Conservation (phyloP, 495 filamentous ascomycete genomes). For the Hypoxylon rickii region DNA sequence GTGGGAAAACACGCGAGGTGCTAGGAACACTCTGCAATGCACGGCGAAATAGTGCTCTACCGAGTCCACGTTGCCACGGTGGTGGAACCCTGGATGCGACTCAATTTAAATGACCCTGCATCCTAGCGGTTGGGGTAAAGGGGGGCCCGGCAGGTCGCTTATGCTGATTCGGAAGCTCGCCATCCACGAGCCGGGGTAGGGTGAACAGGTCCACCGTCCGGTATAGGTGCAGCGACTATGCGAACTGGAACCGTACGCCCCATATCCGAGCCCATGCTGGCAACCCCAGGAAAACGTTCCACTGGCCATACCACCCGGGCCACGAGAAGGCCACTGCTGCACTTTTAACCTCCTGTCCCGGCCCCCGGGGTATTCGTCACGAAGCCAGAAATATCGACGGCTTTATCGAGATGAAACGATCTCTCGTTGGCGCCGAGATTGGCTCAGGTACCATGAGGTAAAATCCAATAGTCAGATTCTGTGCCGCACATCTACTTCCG, state of each 20-base stretch:
- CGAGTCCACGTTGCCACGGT: neutral
- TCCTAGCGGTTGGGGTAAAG: conserved; percentile 1
- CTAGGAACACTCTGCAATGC: conserved; percentile 2
- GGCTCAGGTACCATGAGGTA: neutral
- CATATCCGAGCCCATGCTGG: neutral
- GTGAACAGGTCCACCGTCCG: too few species aligned
- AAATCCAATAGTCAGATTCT: neutral
- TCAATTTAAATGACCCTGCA: conserved; percentile 6
- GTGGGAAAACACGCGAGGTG: neutral
- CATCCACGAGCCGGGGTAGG: neutral
- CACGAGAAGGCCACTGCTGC: neutral
- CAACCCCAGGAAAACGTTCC: conserved; percentile 7
- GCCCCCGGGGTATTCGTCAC: neutral
- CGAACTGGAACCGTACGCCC: conserved; percentile 2
- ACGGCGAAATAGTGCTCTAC: conserved; percentile 6
- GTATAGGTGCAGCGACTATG: neutral
- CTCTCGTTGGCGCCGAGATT: conserved; percentile 2
- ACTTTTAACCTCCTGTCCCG: too few species aligned
- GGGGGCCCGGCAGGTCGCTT: too few species aligned
- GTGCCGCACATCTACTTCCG: neutral
- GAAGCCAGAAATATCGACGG: neutral
- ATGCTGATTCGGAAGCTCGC: conserved; percentile 19
- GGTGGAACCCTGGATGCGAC: conserved; percentile 6
- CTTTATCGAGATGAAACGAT: neutral
- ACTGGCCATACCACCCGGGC: neutral